phyloP scores from a whole-genome alignment of 495 filamentous ascomycete genomes.

The Amphirosellinia nigrospora region DNA sequence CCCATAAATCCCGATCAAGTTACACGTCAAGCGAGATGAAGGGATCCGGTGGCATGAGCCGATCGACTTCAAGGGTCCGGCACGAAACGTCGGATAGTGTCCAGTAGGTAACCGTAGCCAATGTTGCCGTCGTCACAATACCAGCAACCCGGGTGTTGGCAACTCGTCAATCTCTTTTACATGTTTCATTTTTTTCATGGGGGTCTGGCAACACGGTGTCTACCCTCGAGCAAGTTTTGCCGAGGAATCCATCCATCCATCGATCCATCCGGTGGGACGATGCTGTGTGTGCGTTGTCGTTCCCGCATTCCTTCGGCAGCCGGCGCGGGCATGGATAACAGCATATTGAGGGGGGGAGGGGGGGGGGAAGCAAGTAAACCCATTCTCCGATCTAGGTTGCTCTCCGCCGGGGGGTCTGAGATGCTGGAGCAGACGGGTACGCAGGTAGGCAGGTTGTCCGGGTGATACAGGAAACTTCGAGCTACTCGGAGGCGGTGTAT shows the following conservation, averaged over 20 bases:
- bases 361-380: no score
- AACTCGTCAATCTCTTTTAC: neutral
- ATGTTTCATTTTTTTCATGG: neutral
- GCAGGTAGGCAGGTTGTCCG: conserved; percentile 5
- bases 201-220: neutral
- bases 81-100: neutral
- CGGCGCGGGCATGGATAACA: conserved; percentile 15
- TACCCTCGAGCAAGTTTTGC: conserved; percentile 9
- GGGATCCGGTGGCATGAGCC: neutral
- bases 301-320: conserved; percentile 9
- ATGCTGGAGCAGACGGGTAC: conserved; percentile 1
- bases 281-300: conserved; percentile 5
- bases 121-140: neutral
- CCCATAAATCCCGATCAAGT: neutral
- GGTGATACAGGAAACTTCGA: neutral
- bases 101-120: neutral
- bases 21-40: neutral
- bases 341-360: conserved; percentile 5
- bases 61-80: neutral
- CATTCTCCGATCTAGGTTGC: conserved; percentile 10
- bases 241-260: no score
- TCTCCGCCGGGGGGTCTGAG: neutral
- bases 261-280: neutral
- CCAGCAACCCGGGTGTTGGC: neutral
- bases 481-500: neutral